Percentiles rank a stretch among this genome's conserved stretches.
Evolutionary conservation across 257 asterid genomes (phyloP).

Genomic region (Gardenia jasminoides): DNA sequence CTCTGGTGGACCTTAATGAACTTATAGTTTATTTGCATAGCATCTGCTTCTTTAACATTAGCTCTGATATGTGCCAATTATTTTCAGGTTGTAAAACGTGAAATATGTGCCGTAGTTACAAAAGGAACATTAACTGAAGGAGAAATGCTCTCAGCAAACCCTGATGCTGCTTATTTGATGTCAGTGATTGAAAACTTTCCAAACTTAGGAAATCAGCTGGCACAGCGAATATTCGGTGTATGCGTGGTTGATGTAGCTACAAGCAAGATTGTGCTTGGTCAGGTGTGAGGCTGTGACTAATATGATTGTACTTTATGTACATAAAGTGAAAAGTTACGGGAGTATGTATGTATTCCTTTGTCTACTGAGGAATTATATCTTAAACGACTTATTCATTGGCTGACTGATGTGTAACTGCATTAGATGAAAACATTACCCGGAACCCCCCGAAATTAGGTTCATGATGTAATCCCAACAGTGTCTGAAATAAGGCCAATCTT

Average conservation of each 20-base stretch:
- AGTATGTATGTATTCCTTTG: background rate
- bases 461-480: background rate
- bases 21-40: conserved; percentile 2
- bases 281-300: conserved; percentile 46
- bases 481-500: background rate
- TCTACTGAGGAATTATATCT: background rate
- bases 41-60: conserved; percentile 21
- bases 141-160: conserved; percentile 70
- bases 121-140: conserved; percentile 97
- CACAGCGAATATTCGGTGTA: conserved; percentile 59
- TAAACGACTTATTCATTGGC: background rate
- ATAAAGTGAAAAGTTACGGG: background rate
- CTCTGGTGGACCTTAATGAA: conserved; percentile 5
- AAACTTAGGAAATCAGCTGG: conserved; percentile 45
- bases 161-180: conserved; percentile 82
- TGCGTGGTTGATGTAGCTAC: conserved; percentile 85
- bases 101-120: conserved; percentile 88
- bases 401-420: background rate
- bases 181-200: conserved; percentile 77
- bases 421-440: background rate
- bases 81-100: conserved; percentile 89
- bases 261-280: conserved; percentile 82
- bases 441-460: background rate
- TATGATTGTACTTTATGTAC: conserved; percentile 4
- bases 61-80: conserved; percentile 4